phyloP scores from a whole-genome alignment of 139 green algal genomes.

The Coccomyxa sp. region DNA sequence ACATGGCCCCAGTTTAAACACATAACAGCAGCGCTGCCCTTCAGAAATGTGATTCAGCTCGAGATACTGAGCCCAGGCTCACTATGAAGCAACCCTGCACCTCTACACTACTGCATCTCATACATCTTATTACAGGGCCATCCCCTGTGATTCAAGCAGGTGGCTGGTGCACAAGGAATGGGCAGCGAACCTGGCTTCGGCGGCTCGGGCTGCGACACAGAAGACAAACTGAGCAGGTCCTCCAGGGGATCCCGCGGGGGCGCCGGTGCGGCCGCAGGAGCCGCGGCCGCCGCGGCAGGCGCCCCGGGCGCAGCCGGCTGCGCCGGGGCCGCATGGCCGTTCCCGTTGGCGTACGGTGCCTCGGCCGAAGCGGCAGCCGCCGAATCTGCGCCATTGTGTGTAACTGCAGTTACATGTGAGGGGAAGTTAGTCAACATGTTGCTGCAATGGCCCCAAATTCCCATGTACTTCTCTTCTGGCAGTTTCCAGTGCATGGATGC shows the following conservation, averaged over 20 bases:
- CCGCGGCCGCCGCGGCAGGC: background rate
- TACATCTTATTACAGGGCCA: no score
- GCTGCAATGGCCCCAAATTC: no score
- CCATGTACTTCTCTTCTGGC: no score
- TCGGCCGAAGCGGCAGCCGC: background rate
- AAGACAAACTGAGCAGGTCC: conserved; percentile 16
- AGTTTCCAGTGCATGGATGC: no score
- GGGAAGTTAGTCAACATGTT: no score
- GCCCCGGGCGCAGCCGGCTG: background rate
- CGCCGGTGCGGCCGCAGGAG: background rate
- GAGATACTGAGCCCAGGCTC: background rate
- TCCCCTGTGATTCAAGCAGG: no score
- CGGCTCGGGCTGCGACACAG: background rate
- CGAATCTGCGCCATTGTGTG: no score
- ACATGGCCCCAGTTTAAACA: background rate
- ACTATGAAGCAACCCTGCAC: no score
- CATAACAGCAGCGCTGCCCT: background rate
- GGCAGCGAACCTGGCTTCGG: background rate
- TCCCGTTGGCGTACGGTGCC: background rate
- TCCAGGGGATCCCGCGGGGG: conserved; percentile 12
- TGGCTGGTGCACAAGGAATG: no score
- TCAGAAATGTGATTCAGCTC: background rate
- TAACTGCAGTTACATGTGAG: no score
- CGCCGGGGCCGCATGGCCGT: background rate
- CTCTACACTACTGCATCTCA: no score